phyloP scores from a whole-genome alignment of 2,329 filamentous ascomycete genomes.

The Xylariaceae sp. region DNA sequence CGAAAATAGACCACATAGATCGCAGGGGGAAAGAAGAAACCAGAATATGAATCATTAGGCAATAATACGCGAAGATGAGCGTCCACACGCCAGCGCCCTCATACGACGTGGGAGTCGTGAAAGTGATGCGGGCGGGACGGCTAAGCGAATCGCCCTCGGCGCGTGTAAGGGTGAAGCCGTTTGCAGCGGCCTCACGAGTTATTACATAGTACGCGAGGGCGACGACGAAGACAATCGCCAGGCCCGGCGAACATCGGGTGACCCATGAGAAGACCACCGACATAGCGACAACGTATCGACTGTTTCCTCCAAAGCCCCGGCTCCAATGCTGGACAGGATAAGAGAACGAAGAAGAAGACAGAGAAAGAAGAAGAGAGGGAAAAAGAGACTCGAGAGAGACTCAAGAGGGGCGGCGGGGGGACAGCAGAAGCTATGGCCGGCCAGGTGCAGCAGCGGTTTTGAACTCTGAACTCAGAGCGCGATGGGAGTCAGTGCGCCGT shows the following conservation, averaged over 20 bases:
- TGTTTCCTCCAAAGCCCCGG: conserved; percentile 21
- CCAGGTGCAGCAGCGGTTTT: conserved; percentile 21
- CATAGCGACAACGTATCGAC: conserved; percentile 37
- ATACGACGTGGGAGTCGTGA: conserved; percentile 30
- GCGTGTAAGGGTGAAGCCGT: conserved; percentile 41
- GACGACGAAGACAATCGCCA: conserved; percentile 48
- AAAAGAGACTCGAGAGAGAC: conserved; percentile 7
- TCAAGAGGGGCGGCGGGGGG: conserved; percentile 2
- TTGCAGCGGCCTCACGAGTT: conserved; percentile 42
- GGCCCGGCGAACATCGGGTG: conserved; percentile 48
- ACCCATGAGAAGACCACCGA: conserved; percentile 50
- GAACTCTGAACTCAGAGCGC: conserved; percentile 13
- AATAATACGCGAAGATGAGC: conserved; percentile 58
- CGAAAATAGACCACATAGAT: conserved; percentile 56
- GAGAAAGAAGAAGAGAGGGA: conserved; percentile 18
- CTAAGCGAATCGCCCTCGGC: conserved; percentile 36
- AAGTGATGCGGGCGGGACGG: conserved; percentile 27
- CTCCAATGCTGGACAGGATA: conserved; percentile 1
- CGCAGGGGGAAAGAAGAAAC: conserved; percentile 59
- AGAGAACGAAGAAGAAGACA: neutral
- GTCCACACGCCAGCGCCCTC: conserved; percentile 47
- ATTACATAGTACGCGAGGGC: conserved; percentile 52
- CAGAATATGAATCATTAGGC: conserved; percentile 58
- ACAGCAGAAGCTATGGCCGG: conserved; percentile 18
- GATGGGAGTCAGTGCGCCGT: conserved; percentile 23